Conservation (phyloP, 148 eudicot genomes). For the Arctostaphylos glauca region DNA sequence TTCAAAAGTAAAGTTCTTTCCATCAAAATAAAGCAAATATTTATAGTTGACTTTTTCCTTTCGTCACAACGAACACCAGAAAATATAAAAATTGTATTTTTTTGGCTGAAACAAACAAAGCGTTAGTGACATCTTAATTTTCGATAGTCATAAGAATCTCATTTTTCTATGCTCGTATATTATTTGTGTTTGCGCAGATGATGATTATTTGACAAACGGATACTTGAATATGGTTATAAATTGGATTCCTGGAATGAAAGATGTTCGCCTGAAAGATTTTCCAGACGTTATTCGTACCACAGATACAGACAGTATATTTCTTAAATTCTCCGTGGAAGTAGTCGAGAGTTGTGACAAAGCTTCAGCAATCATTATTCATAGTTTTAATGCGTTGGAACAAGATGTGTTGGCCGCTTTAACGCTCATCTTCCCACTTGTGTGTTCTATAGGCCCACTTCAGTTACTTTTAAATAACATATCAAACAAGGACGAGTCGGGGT, state of each 20-base stretch:
- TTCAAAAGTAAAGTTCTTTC: too few relatives aligned
- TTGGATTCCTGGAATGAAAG: not conserved
- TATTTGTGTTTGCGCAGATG: conserved; percentile 1
- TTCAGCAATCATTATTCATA: not conserved
- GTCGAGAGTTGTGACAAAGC: conserved; percentile 12
- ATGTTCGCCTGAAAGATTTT: not conserved
- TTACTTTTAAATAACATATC: not conserved
- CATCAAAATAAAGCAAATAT: too few relatives aligned
- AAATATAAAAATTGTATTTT: not conserved
- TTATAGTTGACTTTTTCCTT: too few relatives aligned
- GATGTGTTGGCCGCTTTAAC: conserved; percentile 1
- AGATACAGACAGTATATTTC: not conserved
- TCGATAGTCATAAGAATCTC: not conserved
- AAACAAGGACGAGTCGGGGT: not conserved
- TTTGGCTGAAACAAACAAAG: not conserved
- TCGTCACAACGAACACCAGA: too few relatives aligned
- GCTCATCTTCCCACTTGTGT: conserved; percentile 2
- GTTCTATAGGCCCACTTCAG: not conserved
- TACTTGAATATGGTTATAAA: not conserved
- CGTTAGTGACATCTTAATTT: not conserved
- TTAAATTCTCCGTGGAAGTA: conserved; percentile 14
- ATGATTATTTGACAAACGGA: not conserved
- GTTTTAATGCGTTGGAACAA: conserved; percentile 15
- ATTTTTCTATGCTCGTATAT: not conserved
- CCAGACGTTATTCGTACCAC: conserved; percentile 4